Conservation (phyloP, 306 rosid genomes). For the Canavalia ensiformis region DNA sequence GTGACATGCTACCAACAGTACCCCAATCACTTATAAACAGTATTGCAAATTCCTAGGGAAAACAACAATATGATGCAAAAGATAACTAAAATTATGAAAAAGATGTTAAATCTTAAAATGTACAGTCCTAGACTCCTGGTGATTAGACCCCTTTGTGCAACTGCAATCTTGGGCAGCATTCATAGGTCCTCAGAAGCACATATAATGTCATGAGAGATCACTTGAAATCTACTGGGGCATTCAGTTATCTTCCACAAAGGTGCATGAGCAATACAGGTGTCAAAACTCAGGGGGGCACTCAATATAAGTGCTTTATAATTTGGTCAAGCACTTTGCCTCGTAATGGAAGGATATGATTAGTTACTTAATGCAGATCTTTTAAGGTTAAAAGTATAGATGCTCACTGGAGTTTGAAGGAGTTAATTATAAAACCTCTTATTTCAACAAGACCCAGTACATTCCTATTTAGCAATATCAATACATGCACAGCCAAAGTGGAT, state of each 20-base stretch:
- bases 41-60: not conserved
- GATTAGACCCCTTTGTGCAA: slow-evolving; percentile 1
- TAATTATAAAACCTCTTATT: not conserved
- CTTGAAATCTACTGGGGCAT: slow-evolving; percentile 1
- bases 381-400: not conserved
- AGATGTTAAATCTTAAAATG: not conserved
- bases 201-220: slow-evolving; percentile 21
- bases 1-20: not conserved
- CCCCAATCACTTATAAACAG: not conserved
- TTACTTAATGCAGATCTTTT: not conserved
- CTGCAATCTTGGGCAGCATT: slow-evolving; percentile 20
- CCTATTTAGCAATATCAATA: not conserved
- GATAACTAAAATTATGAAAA: not conserved
- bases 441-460: not conserved
- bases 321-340: not conserved
- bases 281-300: not conserved
- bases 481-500: slow-evolving; percentile 34
- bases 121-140: not conserved
- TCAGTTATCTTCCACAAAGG: slow-evolving; percentile 4
- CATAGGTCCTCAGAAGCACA: not conserved
- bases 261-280: not conserved
- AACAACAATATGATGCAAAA: slow-evolving; percentile 7
- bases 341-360: not conserved
- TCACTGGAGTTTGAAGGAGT: slow-evolving; percentile 6
- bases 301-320: not conserved